phyloP scores from a whole-genome alignment of 371 early-diverging fungal species.

The Rhizopus arrhizus region DNA sequence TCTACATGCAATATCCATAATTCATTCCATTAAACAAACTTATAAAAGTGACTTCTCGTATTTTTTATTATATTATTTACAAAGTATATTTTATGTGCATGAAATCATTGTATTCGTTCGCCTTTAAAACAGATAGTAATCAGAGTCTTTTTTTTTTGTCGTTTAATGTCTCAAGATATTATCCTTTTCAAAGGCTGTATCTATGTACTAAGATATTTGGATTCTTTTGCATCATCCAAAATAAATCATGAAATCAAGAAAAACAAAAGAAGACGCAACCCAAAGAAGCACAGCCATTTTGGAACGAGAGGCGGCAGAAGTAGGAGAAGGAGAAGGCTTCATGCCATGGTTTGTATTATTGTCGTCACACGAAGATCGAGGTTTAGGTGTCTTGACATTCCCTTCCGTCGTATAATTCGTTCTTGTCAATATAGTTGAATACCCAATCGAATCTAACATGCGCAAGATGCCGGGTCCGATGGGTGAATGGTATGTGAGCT shows the following conservation, averaged over 20 bases:
- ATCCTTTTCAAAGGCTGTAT: too few species aligned
- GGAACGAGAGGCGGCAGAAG: conserved; percentile 1
- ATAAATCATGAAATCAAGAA: background rate
- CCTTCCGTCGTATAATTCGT: conserved; percentile 46
- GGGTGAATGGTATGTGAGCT: conserved; percentile 35
- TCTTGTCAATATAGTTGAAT: conserved; percentile 42
- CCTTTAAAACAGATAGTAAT: too few species aligned
- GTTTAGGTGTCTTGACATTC: conserved; percentile 32
- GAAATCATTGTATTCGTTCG: too few species aligned
- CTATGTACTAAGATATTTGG: too few species aligned
- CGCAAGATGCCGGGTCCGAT: conserved; percentile 53
- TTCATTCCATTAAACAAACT: background rate
- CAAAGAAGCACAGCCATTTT: background rate
- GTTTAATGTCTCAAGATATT: too few species aligned
- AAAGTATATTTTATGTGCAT: too few species aligned
- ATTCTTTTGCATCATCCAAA: too few species aligned
- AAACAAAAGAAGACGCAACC: background rate
- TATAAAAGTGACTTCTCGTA: too few species aligned
- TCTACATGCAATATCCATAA: background rate
- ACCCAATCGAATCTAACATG: conserved; percentile 49
- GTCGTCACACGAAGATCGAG: conserved; percentile 36
- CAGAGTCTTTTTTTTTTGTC: too few species aligned
- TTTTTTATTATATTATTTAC: too few species aligned
- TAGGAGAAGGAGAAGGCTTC: conserved; percentile 20
- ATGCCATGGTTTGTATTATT: conserved; percentile 31